Evolutionary conservation across 306 rosid genomes (phyloP).

Genomic region (Ammopiptanthus mongolicus): DNA sequence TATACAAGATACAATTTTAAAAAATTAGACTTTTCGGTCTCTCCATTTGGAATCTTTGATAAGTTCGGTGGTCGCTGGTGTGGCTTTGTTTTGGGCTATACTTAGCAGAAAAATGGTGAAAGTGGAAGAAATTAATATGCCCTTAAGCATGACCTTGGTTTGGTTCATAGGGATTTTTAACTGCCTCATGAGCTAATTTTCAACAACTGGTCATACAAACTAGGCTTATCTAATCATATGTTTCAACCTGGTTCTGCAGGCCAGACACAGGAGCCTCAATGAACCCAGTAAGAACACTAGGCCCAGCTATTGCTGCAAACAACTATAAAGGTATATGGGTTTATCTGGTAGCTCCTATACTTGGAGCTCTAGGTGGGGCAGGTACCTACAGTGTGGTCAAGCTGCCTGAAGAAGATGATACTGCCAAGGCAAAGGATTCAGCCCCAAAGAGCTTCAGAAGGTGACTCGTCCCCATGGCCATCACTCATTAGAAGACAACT

Average conservation of each 20-base stretch:
- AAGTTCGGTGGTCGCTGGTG: too few species aligned
- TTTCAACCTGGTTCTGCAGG: slow-evolving; percentile 31
- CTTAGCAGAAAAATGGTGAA: too few species aligned
- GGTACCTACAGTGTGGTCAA: slow-evolving; percentile 71
- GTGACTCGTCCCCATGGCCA: slow-evolving; percentile 27
- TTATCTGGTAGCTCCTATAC: slow-evolving; percentile 73
- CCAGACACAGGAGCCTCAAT: slow-evolving; percentile 70
- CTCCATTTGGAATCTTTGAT: too few species aligned
- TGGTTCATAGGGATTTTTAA: not conserved
- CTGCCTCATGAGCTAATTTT: not conserved
- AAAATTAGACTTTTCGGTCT: too few species aligned
- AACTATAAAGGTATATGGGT: slow-evolving; percentile 82
- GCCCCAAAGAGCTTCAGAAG: slow-evolving; percentile 51
- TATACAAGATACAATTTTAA: too few species aligned
- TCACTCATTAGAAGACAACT: not conserved
- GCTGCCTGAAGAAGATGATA: slow-evolving; percentile 52
- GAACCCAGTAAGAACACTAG: slow-evolving; percentile 88
- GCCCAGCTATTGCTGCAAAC: slow-evolving; percentile 81
- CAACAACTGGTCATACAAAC: not conserved
- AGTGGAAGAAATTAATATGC: too few species aligned
- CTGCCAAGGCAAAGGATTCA: slow-evolving; percentile 31
- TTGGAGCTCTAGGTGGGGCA: slow-evolving; percentile 79
- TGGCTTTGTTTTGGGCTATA: too few species aligned
- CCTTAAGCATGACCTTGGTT: too few species aligned
- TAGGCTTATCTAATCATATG: not conserved